A percentile compares a stretch with the other conserved stretches of the same genome.
Conservation (phyloP, 345 rosid genomes). For the Punica granatum region DNA sequence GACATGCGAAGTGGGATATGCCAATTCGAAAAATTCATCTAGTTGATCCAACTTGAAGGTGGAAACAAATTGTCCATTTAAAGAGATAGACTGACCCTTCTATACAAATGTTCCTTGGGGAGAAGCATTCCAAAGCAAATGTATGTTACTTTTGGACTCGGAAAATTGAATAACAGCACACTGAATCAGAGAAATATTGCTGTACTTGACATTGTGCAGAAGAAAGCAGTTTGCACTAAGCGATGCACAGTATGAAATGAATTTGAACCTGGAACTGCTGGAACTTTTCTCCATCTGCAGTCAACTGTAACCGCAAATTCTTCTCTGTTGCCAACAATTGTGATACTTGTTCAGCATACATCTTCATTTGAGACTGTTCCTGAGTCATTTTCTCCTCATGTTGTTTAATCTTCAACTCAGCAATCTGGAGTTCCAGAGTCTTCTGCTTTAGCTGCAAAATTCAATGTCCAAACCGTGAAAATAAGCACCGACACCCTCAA, state of each 20-base stretch:
- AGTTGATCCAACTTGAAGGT: background rate
- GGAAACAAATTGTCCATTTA: background rate
- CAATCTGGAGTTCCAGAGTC: constrained; percentile 69
- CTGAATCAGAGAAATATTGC: background rate
- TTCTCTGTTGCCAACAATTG: constrained; percentile 83
- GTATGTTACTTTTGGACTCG: background rate
- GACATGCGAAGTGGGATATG: background rate
- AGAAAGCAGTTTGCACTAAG: background rate
- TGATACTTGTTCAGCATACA: constrained; percentile 83
- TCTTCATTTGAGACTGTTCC: constrained; percentile 86
- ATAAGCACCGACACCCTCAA: background rate
- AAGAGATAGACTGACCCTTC: background rate
- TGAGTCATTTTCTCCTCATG: constrained; percentile 75
- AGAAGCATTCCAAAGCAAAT: background rate
- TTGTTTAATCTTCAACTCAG: constrained; percentile 72
- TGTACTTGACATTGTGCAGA: background rate
- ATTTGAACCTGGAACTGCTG: constrained; percentile 78
- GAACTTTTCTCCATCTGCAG: constrained; percentile 91
- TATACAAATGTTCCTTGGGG: background rate
- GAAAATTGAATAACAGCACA: background rate
- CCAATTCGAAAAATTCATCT: background rate
- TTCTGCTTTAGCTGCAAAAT: constrained; percentile 76
- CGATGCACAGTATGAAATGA: background rate
- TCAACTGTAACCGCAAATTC: constrained; percentile 70
- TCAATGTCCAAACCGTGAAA: constrained; percentile 14